phyloP scores from a whole-genome alignment of 2,329 filamentous ascomycete genomes.

The Aspergillus tubingensis region DNA sequence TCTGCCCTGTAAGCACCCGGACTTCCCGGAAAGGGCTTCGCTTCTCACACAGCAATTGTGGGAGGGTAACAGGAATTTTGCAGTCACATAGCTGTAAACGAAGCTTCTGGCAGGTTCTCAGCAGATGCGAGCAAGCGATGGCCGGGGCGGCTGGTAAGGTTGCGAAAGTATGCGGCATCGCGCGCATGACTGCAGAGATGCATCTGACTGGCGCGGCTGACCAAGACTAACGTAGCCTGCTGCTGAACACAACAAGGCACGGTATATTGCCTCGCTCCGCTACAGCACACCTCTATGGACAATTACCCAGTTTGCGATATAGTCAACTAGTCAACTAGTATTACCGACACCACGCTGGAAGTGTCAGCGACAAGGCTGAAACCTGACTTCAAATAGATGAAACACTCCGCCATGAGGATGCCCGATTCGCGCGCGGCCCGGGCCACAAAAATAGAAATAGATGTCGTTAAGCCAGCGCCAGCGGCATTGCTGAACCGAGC shows the following conservation, averaged over 20 bases:
- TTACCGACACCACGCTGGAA: neutral
- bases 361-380: constrained; percentile 4
- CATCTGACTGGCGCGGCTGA: constrained; percentile 21
- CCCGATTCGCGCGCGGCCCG: neutral
- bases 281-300: neutral
- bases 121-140: neutral
- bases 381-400: neutral
- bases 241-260: neutral
- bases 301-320: neutral
- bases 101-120: neutral
- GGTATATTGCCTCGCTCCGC: neutral
- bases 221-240: constrained; percentile 3
- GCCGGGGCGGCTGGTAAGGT: constrained; percentile 1
- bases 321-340: neutral
- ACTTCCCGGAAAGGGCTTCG: neutral
- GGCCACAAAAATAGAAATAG: neutral
- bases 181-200: constrained; percentile 19
- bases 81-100: neutral
- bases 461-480: neutral
- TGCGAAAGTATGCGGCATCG: constrained; percentile 14
- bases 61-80: neutral
- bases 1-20: neutral
- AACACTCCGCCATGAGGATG: neutral
- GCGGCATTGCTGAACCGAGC: neutral
- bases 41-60: neutral